These are phyloP conservation scores for Taphrina flavorubra DNA, from an alignment of 1,139 yeast species.

Conservation along the genomic window DNA sequence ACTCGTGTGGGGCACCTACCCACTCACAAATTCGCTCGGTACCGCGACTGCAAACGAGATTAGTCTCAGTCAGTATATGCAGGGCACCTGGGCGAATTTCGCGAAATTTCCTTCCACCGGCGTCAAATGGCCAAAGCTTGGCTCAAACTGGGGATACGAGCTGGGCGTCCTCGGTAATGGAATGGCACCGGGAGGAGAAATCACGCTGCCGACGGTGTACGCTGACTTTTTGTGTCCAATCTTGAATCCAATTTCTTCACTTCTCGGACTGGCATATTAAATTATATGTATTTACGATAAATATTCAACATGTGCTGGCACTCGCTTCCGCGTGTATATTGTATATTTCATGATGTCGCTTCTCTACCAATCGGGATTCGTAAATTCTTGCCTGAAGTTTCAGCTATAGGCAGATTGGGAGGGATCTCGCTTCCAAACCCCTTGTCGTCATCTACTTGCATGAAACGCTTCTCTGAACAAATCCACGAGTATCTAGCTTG, in stretches of 20 bases:
- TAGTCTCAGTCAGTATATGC: conserved; percentile 7
- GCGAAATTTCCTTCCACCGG: conserved; percentile 19
- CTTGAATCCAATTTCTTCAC: neutral
- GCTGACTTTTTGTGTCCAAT: conserved; percentile 13
- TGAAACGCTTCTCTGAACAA: too few relatives aligned
- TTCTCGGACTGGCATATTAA: neutral
- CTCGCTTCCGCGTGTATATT: too few relatives aligned
- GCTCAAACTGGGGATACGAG: neutral
- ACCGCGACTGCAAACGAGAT: conserved; percentile 10
- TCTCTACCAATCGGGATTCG: too few relatives aligned
- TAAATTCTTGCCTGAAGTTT: too few relatives aligned
- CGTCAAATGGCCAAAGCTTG: conserved; percentile 14
- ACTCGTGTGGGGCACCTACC: conserved; percentile 22
- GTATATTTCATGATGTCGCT: too few relatives aligned
- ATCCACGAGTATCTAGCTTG: too few relatives aligned
- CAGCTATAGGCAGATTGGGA: too few relatives aligned
- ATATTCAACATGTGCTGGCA: too few relatives aligned
- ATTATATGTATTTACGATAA: too few relatives aligned
- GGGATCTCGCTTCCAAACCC: too few relatives aligned
- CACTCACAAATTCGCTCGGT: neutral
- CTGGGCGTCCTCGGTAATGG: conserved; percentile 10
- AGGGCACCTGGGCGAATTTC: conserved; percentile 28
- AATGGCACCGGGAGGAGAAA: neutral
- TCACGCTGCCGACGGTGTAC: neutral
- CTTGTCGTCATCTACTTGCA: too few relatives aligned